phyloP scores from a whole-genome alignment of 108 stramenopile species.

The Skeletonema menzelii region DNA sequence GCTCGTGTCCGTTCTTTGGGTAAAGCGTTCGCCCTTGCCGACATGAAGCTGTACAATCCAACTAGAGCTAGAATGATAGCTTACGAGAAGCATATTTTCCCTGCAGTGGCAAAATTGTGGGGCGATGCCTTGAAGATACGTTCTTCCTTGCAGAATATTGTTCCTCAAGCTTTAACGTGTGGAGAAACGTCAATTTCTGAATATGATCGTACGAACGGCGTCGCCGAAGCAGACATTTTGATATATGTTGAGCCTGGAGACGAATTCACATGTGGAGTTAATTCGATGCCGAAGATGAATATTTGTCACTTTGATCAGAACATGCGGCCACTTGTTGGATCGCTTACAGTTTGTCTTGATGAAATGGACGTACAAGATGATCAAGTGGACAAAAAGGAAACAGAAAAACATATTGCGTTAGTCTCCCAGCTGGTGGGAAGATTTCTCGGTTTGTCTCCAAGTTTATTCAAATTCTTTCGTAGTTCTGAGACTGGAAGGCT shows the following conservation, averaged over 20 bases:
- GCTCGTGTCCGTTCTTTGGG: slow-evolving; percentile 16
- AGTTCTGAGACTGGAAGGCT: slow-evolving; percentile 65
- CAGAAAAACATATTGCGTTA: slow-evolving; percentile 24
- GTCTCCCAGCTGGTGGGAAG: slow-evolving; percentile 36
- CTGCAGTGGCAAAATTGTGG: slow-evolving; percentile 30
- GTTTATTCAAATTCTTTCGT: slow-evolving; percentile 70
- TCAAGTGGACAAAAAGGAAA: slow-evolving; percentile 54
- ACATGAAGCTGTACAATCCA: slow-evolving; percentile 15
- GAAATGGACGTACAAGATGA: slow-evolving; percentile 69
- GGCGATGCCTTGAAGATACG: slow-evolving; percentile 16
- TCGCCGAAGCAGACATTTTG: slow-evolving; percentile 34
- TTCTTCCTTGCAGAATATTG: slow-evolving; percentile 10
- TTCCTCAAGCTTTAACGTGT: slow-evolving; percentile 12
- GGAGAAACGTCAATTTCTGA: slow-evolving; percentile 19
- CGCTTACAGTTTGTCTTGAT: slow-evolving; percentile 73
- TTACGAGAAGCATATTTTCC: slow-evolving; percentile 23
- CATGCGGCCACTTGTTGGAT: slow-evolving; percentile 74
- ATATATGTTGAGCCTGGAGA: slow-evolving; percentile 28
- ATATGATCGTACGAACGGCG: slow-evolving; percentile 25
- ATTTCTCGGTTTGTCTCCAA: slow-evolving; percentile 71
- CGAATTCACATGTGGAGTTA: slow-evolving; percentile 8
- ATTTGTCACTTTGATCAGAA: slow-evolving; percentile 57
- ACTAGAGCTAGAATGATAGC: slow-evolving; percentile 24
- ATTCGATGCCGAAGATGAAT: slow-evolving; percentile 23
- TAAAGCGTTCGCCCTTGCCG: slow-evolving; percentile 15